Evolutionary conservation across 2,329 filamentous ascomycete genomes (phyloP).

Genomic region (Epichloe gansuensis): DNA sequence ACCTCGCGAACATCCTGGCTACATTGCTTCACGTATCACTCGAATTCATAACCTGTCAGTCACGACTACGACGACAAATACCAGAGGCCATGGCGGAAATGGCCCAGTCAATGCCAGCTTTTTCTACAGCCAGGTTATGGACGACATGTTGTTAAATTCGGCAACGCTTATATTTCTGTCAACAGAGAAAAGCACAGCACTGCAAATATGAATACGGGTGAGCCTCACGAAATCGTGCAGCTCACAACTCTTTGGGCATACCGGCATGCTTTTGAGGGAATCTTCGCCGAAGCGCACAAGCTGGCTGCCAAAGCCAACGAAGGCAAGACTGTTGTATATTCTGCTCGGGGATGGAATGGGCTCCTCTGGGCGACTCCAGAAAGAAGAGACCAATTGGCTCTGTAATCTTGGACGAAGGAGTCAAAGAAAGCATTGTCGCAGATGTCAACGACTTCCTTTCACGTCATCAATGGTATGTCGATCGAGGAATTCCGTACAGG

Average conservation of each 20-base stretch:
- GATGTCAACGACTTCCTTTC: conserved; percentile 76
- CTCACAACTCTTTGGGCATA: conserved; percentile 85
- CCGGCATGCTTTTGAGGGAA: conserved; percentile 76
- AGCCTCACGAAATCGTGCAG: conserved; percentile 88
- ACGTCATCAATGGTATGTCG: conserved; percentile 77
- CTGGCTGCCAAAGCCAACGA: conserved; percentile 71
- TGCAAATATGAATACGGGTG: conserved; percentile 68
- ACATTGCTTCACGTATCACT: conserved; percentile 44
- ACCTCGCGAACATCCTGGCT: conserved; percentile 55
- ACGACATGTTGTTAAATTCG: conserved; percentile 75
- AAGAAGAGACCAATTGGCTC: conserved; percentile 80
- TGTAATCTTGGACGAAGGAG: conserved; percentile 72
- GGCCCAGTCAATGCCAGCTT: conserved; percentile 70
- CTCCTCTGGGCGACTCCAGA: conserved; percentile 69
- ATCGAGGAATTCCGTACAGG: conserved; percentile 88
- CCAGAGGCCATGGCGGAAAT: conserved; percentile 43
- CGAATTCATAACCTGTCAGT: conserved; percentile 49
- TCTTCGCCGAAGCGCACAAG: conserved; percentile 77
- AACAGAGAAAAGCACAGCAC: conserved; percentile 77
- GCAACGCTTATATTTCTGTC: conserved; percentile 76
- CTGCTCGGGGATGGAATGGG: conserved; percentile 74
- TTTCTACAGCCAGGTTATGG: conserved; percentile 85
- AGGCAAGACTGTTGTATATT: conserved; percentile 88
- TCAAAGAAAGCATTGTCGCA: conserved; percentile 67
- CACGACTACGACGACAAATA: conserved; percentile 45